Percentiles rank a stretch among this genome's conserved stretches.
phyloP scores from a whole-genome alignment of 2,329 filamentous ascomycete genomes.

The Salinomyces thailandicus region DNA sequence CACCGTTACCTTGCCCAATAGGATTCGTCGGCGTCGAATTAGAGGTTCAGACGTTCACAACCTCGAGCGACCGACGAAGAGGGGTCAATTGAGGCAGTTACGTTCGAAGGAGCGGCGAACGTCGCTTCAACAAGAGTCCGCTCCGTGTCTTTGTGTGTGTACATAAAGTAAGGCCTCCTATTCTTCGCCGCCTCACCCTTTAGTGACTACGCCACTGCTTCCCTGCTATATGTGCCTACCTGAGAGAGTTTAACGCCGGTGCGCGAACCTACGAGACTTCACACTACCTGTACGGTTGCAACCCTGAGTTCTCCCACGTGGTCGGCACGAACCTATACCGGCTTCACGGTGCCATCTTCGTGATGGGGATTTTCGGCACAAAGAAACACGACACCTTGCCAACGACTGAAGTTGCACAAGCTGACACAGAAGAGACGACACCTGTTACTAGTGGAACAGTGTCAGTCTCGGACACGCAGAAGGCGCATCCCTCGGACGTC shows the following conservation, averaged over 20 bases:
- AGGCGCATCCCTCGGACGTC: slow-evolving; percentile 4
- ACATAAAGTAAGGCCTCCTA: too few relatives aligned
- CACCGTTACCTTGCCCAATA: too few relatives aligned
- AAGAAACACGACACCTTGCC: slow-evolving; percentile 7
- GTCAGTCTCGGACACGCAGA: slow-evolving; percentile 7
- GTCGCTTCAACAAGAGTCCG: too few relatives aligned
- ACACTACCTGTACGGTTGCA: too few relatives aligned
- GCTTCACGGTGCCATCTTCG: not conserved
- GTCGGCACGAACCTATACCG: not conserved
- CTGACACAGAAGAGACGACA: slow-evolving; percentile 9
- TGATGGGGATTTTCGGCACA: slow-evolving; percentile 14
- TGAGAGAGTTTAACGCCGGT: not conserved
- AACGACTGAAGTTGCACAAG: slow-evolving; percentile 6
- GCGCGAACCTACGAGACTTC: too few relatives aligned
- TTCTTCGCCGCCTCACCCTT: too few relatives aligned
- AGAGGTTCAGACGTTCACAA: too few relatives aligned
- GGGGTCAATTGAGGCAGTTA: too few relatives aligned
- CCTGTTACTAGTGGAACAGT: slow-evolving; percentile 4
- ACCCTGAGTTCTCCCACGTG: not conserved
- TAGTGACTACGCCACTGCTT: not conserved
- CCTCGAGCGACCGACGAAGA: too few relatives aligned
- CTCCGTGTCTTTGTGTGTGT: too few relatives aligned
- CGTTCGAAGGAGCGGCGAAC: too few relatives aligned
- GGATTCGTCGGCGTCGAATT: too few relatives aligned
- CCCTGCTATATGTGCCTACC: not conserved